These are phyloP conservation scores for Tricholoma bakamatsutake DNA, from an alignment of 768 basidiomycete genomes.

Conservation along the genomic window DNA sequence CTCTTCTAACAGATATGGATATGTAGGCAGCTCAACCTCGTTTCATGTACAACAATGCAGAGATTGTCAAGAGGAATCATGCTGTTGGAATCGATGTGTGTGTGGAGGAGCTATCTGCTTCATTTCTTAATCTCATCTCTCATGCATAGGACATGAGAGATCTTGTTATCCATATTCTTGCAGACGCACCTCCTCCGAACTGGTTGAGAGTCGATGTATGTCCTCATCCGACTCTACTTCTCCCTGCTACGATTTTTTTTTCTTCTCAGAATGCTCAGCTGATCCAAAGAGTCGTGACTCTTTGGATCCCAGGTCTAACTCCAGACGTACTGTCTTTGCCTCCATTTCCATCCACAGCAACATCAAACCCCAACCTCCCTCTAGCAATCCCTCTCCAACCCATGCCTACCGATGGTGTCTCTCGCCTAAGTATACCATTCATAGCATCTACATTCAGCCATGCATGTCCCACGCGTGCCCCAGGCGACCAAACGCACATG, in stretches of 20 bases:
- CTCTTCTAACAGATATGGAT: background rate
- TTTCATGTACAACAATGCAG: slow-evolving; percentile 78
- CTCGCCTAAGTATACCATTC: slow-evolving; percentile 48
- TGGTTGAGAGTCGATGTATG: slow-evolving; percentile 84
- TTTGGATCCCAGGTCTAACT: slow-evolving; percentile 86
- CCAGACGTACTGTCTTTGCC: slow-evolving; percentile 68
- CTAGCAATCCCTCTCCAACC: slow-evolving; percentile 33
- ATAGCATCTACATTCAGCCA: slow-evolving; percentile 82
- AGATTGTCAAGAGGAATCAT: slow-evolving; percentile 66
- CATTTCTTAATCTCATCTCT: background rate
- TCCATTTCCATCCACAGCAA: slow-evolving; percentile 64
- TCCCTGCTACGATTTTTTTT: background rate
- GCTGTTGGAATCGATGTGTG: slow-evolving; percentile 80
- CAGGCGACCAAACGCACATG: slow-evolving; percentile 82
- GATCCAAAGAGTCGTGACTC: slow-evolving; percentile 71
- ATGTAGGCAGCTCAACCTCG: slow-evolving; percentile 50
- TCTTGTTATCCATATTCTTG: slow-evolving; percentile 72
- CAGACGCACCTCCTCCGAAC: slow-evolving; percentile 76
- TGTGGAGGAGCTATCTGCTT: slow-evolving; percentile 6
- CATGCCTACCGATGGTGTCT: slow-evolving; percentile 17
- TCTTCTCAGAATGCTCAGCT: slow-evolving; percentile 60
- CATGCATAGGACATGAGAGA: slow-evolving; percentile 76
- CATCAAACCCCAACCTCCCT: slow-evolving; percentile 43
- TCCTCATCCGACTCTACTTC: slow-evolving; percentile 6
- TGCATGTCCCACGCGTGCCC: slow-evolving; percentile 89